Conservation (phyloP, 2,329 filamentous ascomycete species). For the Fusarium scirpi region DNA sequence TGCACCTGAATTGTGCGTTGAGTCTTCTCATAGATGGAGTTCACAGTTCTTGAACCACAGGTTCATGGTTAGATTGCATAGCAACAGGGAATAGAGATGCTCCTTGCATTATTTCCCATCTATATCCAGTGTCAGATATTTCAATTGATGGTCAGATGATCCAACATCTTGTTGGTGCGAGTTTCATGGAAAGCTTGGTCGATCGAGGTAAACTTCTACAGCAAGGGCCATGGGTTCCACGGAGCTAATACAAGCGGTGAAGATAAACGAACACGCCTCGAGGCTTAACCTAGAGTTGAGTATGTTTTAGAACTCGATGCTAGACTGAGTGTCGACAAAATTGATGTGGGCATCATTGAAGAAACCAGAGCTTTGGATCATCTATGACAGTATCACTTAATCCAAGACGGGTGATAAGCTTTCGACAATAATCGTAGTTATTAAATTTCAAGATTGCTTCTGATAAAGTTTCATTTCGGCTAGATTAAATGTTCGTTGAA, state of each 20-base stretch:
- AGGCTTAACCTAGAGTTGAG: neutral
- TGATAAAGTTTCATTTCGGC: neutral
- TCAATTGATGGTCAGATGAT: neutral
- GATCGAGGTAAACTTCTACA: neutral
- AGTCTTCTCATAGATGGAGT: neutral
- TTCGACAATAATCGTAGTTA: neutral
- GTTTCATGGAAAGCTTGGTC: neutral
- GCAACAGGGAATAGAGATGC: neutral
- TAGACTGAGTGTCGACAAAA: neutral
- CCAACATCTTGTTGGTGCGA: neutral
- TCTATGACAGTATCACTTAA: too few relatives aligned
- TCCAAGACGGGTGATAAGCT: neutral
- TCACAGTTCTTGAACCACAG: neutral
- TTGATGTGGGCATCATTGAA: neutral
- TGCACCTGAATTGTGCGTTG: neutral
- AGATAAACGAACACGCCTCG: neutral
- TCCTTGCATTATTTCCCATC: neutral
- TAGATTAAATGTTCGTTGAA: neutral
- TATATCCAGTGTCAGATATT: neutral
- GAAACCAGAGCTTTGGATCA: neutral
- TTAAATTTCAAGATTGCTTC: neutral
- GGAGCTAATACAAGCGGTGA: neutral
- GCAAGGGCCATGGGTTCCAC: slow-evolving; percentile 1
- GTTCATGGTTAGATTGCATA: neutral
- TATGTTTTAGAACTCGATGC: neutral